These are phyloP conservation scores for Phytophthora lateralis DNA, from an alignment of 352 stramenopile genomes.

Conservation along the genomic window DNA sequence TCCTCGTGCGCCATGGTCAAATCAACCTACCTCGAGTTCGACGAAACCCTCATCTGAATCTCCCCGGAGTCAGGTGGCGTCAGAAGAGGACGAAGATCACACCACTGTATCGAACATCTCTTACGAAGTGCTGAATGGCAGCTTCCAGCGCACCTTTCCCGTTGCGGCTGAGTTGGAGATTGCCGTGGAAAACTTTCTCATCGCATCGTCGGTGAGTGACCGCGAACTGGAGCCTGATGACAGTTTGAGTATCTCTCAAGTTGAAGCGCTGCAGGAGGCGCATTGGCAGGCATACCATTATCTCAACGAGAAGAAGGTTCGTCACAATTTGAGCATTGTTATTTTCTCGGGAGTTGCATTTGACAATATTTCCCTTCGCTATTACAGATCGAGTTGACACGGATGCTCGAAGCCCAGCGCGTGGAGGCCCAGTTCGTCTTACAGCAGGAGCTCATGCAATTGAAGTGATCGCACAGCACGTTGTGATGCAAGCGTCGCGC, in stretches of 20 bases:
- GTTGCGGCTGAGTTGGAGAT: conserved; percentile 79
- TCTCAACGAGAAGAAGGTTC: conserved; percentile 83
- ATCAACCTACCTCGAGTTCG: conserved; percentile 5
- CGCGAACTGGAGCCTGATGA: conserved; percentile 50
- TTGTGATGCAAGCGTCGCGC: neutral
- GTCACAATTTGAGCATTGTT: conserved; percentile 1
- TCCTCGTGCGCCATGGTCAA: conserved; percentile 11
- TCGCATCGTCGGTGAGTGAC: conserved; percentile 57
- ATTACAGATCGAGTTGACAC: conserved; percentile 69
- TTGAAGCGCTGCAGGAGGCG: conserved; percentile 83
- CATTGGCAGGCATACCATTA: conserved; percentile 84
- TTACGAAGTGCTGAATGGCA: conserved; percentile 57
- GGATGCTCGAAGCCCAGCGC: conserved; percentile 76
- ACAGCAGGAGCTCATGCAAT: conserved; percentile 65
- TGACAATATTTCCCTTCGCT: neutral
- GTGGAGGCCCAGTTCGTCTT: conserved; percentile 72
- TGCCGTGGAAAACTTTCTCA: conserved; percentile 73
- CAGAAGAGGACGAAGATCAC: conserved; percentile 24
- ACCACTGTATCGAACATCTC: conserved; percentile 20
- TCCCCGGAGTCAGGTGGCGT: conserved; percentile 23
- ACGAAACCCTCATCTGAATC: conserved; percentile 5
- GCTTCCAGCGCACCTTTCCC: conserved; percentile 71
- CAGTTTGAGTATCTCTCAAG: conserved; percentile 81
- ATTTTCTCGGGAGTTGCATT: neutral
- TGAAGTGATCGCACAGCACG: conserved; percentile 32